Base-by-base conservation (phyloP, 495 filamentous ascomycete species). In the Thozetella sp. region DNA sequence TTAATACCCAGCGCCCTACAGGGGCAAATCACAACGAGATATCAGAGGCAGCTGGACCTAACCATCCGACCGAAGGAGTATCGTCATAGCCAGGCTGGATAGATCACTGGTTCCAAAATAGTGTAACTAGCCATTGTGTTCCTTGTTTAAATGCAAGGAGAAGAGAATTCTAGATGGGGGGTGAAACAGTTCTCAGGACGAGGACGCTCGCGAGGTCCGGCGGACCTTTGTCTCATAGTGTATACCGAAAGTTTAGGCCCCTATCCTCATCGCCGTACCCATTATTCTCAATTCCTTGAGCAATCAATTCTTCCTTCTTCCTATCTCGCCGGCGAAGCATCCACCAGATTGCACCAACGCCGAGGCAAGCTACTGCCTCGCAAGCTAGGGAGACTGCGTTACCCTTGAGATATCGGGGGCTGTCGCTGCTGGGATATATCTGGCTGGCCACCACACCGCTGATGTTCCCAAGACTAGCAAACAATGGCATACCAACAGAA, bases 361-460 rank as follows among this genome's bases (percentile, higher is more conserved):
- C 19, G 34, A 57, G 13, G 1, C 19, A 1, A 1, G 67, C 64
- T 15, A 69, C 51, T 25, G 45, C 45, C 27, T 54, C 53, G 45
- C 66, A 11, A 9, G 64, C 67, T 0, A 51, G 40, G 1, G 52
- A 60, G 22, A 70, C 25, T 4, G 55, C 58, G 57, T 70, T 67
- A 23, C 67, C 67, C 51, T 54, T 51, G 2, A 67, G 22, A 54
- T 67, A 70, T 13, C 65, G 34, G 3, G 64, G 64, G 1, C 53
- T 56, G 22, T 65, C n/a, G 4, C 2, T 53, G 11, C 12, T 40
- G 4, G 65, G 67, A 51, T 70, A 70, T 25, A 70, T 11, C 25
- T 70, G 58, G 10, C 52, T 25, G 12, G 67, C 53, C 2, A 67
- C 59, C 2, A 70, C 3, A 25, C 50, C 51, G 22, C 62, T 63